These are phyloP conservation scores for Tulasnella sp. DNA, from an alignment of 768 basidiomycete genomes.

Conservation along the genomic window DNA sequence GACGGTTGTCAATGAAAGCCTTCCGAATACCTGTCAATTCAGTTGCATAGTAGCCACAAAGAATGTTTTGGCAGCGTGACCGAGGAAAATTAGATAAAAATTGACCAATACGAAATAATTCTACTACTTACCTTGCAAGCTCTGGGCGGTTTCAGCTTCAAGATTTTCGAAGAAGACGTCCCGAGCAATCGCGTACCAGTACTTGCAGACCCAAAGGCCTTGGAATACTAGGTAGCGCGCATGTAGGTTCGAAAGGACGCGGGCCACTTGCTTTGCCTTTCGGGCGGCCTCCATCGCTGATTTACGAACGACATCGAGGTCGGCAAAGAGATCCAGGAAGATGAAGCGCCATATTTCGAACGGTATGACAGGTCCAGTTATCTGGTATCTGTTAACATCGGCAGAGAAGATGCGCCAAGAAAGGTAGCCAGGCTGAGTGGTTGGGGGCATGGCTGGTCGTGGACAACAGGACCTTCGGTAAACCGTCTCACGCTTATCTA, in stretches of 20 bases:
- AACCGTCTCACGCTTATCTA: neutral
- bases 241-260: conserved; percentile 10
- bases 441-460: neutral
- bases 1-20: conserved; percentile 12
- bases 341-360: conserved; percentile 18
- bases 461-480: neutral
- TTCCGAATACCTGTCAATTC: conserved; percentile 11
- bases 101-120: neutral
- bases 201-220: conserved; percentile 20
- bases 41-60: neutral
- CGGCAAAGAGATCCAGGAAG: conserved; percentile 7
- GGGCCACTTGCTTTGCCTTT: neutral
- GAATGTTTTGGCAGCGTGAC: neutral
- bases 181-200: conserved; percentile 22
- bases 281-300: neutral
- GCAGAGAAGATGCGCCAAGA: neutral
- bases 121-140: conserved; percentile 15
- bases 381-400: neutral
- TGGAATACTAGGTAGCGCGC: conserved; percentile 12
- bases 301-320: neutral
- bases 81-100: neutral
- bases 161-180: conserved; percentile 25
- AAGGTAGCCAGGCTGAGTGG: neutral
- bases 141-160: conserved; percentile 19
- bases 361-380: conserved; percentile 9